Evolutionary conservation across 805 yeast species (phyloP).

Genomic region (Brettanomyces custersianus): DNA sequence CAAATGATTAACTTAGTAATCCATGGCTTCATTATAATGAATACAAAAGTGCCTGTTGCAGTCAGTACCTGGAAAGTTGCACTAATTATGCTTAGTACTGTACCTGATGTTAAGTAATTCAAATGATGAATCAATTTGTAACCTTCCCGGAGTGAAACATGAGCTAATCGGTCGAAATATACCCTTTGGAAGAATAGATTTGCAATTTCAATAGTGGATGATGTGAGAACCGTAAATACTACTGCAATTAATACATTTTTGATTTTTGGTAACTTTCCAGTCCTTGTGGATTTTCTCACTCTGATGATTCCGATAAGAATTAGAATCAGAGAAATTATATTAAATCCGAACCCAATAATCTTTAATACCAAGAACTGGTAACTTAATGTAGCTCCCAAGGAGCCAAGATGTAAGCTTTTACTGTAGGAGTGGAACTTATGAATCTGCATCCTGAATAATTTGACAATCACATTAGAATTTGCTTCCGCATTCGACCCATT

Average conservation of each 20-base stretch:
- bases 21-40: slow-evolving; percentile 7
- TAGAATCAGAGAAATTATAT: slow-evolving; percentile 5
- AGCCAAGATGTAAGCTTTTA: not conserved
- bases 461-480: not conserved
- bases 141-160: not conserved
- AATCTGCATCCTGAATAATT: not conserved
- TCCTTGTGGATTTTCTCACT: not conserved
- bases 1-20: slow-evolving; percentile 2
- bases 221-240: not conserved
- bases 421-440: not conserved
- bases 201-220: not conserved
- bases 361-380: slow-evolving; percentile 7
- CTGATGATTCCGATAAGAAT: not conserved
- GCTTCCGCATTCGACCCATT: not conserved
- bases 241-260: not conserved
- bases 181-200: not conserved
- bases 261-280: not conserved
- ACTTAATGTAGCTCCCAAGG: slow-evolving; percentile 10
- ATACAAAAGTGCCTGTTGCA: not conserved
- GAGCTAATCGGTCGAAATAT: not conserved
- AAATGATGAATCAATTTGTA: slow-evolving; percentile 1
- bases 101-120: slow-evolving; percentile 3
- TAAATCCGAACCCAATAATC: slow-evolving; percentile 9
- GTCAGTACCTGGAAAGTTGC: not conserved
- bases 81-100: not conserved